Percentiles rank a stretch among this genome's conserved stretches.
Evolutionary conservation across 2,329 filamentous ascomycete species (phyloP).

Genomic region (Eutypa lata): DNA sequence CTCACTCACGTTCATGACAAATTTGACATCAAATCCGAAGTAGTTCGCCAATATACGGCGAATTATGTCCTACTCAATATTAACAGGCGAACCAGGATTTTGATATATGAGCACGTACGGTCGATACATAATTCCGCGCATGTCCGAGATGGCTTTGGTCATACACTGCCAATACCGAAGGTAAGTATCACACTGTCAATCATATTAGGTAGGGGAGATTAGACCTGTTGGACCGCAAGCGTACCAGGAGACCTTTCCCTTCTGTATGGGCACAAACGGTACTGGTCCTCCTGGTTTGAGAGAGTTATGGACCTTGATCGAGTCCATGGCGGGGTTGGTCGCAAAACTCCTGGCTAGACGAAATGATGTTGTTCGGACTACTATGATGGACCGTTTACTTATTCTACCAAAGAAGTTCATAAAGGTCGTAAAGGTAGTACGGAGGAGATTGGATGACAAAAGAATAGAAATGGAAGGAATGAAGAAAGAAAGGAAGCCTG

Average conservation of each 20-base stretch:
- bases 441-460: slow-evolving; percentile 9
- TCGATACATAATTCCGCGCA: slow-evolving; percentile 86
- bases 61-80: slow-evolving; percentile 61
- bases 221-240: slow-evolving; percentile 73
- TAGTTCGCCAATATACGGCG: slow-evolving; percentile 79
- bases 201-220: not conserved
- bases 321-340: slow-evolving; percentile 43
- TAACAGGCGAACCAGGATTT: not conserved
- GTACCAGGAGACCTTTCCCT: slow-evolving; percentile 77
- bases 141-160: slow-evolving; percentile 76
- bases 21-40: slow-evolving; percentile 77
- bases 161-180: slow-evolving; percentile 45
- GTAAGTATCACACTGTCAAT: not conserved
- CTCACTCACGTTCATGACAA: slow-evolving; percentile 73
- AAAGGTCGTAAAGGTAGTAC: slow-evolving; percentile 15
- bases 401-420: slow-evolving; percentile 30
- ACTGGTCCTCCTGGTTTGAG: slow-evolving; percentile 69
- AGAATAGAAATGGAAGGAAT: slow-evolving; percentile 3
- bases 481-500: slow-evolving; percentile 7
- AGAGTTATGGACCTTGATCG: slow-evolving; percentile 76
- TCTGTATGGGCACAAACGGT: slow-evolving; percentile 70
- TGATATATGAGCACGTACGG: slow-evolving; percentile 27
- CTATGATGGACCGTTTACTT: slow-evolving; percentile 24
- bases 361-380: slow-evolving; percentile 22
- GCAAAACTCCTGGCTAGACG: slow-evolving; percentile 28